Evolutionary conservation across 1,284 basidiomycete genomes (phyloP).

Genomic region (Malassezia cuniculi): DNA sequence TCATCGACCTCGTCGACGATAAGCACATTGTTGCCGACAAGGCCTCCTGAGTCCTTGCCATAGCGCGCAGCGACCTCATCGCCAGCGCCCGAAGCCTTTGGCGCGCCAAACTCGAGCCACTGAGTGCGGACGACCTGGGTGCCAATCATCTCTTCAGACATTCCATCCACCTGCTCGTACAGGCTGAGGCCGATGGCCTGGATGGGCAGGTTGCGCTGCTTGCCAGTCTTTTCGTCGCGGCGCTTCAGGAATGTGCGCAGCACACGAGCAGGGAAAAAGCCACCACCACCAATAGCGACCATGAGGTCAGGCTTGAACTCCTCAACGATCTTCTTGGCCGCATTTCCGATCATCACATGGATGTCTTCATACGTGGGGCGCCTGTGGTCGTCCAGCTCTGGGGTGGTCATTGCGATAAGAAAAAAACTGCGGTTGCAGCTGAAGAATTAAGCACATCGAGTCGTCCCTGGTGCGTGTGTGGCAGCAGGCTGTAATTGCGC

Average conservation of each 20-base stretch:
- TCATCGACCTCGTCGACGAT: constrained; percentile 45
- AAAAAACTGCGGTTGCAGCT: too few relatives aligned
- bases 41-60: constrained; percentile 35
- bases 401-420: too few relatives aligned
- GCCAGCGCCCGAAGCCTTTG: constrained; percentile 22
- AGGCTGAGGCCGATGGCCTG: constrained; percentile 43
- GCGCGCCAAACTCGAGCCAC: constrained; percentile 35
- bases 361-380: constrained; percentile 44
- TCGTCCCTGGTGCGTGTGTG: too few relatives aligned
- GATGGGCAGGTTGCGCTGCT: constrained; percentile 43
- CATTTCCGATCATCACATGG: constrained; percentile 34
- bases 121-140: constrained; percentile 42
- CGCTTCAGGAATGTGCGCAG: constrained; percentile 43
- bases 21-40: constrained; percentile 43
- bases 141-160: constrained; percentile 34
- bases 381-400: constrained; percentile 44
- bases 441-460: too few relatives aligned
- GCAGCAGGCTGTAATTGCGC: too few relatives aligned
- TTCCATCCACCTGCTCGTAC: constrained; percentile 41
- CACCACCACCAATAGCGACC: constrained; percentile 42
- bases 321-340: constrained; percentile 30
- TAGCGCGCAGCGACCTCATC: constrained; percentile 20
- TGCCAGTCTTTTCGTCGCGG: constrained; percentile 23
- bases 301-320: constrained; percentile 38
- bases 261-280: constrained; percentile 43